A percentile compares a stretch with the other conserved stretches of the same genome.
Evolutionary conservation across 1,284 basidiomycete species (phyloP).

Genomic region (Amylostereum areolatum): DNA sequence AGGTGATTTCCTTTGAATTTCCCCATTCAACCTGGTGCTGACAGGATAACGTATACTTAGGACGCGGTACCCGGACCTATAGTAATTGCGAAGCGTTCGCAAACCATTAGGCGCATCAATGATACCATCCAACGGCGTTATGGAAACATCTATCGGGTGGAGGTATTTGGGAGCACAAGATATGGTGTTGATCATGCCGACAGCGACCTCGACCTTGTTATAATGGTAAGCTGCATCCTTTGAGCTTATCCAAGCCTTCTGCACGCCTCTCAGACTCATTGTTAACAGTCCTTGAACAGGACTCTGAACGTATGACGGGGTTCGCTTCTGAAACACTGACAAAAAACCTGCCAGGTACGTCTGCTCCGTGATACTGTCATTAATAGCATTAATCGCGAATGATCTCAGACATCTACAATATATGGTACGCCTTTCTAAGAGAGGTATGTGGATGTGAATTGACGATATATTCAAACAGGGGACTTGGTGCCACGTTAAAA

Average conservation of each 20-base stretch:
- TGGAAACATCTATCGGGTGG: slow-evolving; percentile 30
- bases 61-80: not conserved
- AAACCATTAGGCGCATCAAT: slow-evolving; percentile 5
- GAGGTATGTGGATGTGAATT: not conserved
- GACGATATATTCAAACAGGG: slow-evolving; percentile 17
- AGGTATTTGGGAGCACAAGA: slow-evolving; percentile 43
- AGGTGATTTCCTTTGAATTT: slow-evolving; percentile 1
- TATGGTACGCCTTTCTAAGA: slow-evolving; percentile 4
- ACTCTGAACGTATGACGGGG: slow-evolving; percentile 29
- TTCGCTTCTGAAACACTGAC: slow-evolving; percentile 22
- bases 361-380: not conserved
- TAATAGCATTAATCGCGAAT: not conserved
- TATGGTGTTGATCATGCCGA: slow-evolving; percentile 33
- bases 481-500: slow-evolving; percentile 24
- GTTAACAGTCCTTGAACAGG: slow-evolving; percentile 23
- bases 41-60: not conserved
- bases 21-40: not conserved
- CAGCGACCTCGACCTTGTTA: slow-evolving; percentile 45
- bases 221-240: slow-evolving; percentile 31
- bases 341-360: slow-evolving; percentile 24
- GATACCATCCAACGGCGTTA: slow-evolving; percentile 23
- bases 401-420: slow-evolving; percentile 9
- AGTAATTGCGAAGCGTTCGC: slow-evolving; percentile 4
- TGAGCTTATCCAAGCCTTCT: not conserved
- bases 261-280: not conserved